Evolutionary conservation across 768 basidiomycete species (phyloP), one percentile per base, ranked within the genome.

Genomic region (Mycena latifolia): DNA sequence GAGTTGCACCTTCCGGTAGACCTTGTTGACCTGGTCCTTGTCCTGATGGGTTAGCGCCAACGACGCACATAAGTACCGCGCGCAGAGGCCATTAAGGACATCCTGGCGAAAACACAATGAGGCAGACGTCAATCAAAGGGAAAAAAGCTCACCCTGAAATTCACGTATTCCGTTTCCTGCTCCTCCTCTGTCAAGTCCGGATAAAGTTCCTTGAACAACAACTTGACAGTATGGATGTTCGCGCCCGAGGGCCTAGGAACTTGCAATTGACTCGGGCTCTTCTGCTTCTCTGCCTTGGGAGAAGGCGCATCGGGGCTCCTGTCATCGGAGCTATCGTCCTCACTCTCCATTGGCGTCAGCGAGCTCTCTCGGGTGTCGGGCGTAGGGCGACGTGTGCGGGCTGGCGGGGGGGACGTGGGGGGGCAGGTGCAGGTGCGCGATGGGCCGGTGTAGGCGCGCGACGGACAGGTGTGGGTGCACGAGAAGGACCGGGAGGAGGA

Each of bases 281-380:
- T 48, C 4, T 27, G 15, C 17, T 48, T 48, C 14, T 48, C 29
- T 48, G 47, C 25, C 25, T 15, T 28, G 47, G 29, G 17, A 47
- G 43, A 46, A 10, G 55, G 31, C n/a, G n/a, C n/a, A n/a, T n/a
- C n/a, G n/a, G n/a, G n/a, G n/a, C n/a, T n/a, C n/a, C n/a, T n/a
- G n/a, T n/a, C n/a, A 0, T 31, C 18, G 3, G 41, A 14, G 22
- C 5, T 31, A 14, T 18, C 1, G 55, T n/a, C n/a, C n/a, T 57
- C 31, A 5, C 11, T 11, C 5, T 46, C 43, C 31, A 18, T 22
- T 24, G 55, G 41, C 43, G 55, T 47, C 55, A 57, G 28, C 31
- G 55, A 57, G 18, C 43, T 57, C 29, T 57, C 55, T 57, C 55
- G 45, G 45, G 41, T 46, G 45, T 46, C 55, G 43, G 55, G 55